Base-by-base conservation (phyloP, 345 rosid genomes). In the Populus deltoides region DNA sequence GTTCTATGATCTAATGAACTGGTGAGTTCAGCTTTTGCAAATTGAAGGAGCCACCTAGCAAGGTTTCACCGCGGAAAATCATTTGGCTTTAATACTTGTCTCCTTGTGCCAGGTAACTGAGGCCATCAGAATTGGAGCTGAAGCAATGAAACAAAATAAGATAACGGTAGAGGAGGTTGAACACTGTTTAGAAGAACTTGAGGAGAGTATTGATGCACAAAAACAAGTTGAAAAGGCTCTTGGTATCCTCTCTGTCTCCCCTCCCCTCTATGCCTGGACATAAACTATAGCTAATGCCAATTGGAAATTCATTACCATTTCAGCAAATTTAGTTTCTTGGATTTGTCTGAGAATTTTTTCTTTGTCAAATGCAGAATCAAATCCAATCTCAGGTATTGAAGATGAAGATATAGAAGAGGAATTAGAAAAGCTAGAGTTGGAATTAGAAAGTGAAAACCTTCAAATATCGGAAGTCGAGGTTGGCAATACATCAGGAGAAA, bases 81-180 rank as follows among this genome's bases (percentile, higher is more conserved):
- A 53, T 27, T 53, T 43, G 13, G 41, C 47, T 75, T 8, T 75
- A 62, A 59, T 1, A 11, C 47, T 77, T 43, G 47, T 43, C 47
- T 66, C 47, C 49, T 63, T 68, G 65, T 84, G 79, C 69, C 85
- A 95, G 97, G 98, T 93, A 65, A 78, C 92, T 38, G 98, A 92
- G 83, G 98, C 94, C 45, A 86, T 95, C 72, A 88, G 87, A 83
- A 88, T 92, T 59, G 99, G 98, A 79, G 94, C 92, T 53, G 91
- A 47, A 83, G 96, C 87, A 67, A 89, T 92, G 77, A 91, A 93
- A 81, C 86, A 87, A 77, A 87, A 85, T 78, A 86, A 79, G 84
- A 86, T 92, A 82, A 91, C 88, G 77, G 86, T 87, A 72, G 97
- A 92, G 76, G 98, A 95, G 78, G 91, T 93, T 73, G 89, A 95